Evolutionary conservation across 371 early-diverging fungal genomes (phyloP).

Genomic region (Mucor velutinosus): DNA sequence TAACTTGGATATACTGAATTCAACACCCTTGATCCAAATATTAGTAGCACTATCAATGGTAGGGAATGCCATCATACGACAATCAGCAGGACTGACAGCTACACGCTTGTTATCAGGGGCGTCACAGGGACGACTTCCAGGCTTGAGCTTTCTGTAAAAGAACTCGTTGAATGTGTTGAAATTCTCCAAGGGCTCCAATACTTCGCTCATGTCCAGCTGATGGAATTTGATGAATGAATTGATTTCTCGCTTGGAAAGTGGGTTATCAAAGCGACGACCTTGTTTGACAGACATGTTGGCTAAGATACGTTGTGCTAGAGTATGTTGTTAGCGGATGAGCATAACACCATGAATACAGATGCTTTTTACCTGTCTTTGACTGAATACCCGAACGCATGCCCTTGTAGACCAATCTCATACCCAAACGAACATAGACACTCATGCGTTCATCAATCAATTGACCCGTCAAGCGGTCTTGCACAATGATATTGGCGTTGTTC

Average conservation of each 20-base stretch:
- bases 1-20: slow-evolving; percentile 68
- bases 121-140: slow-evolving; percentile 67
- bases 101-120: slow-evolving; percentile 65
- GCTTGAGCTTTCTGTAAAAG: slow-evolving; percentile 85
- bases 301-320: slow-evolving; percentile 54
- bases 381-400: slow-evolving; percentile 55
- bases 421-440: slow-evolving; percentile 82
- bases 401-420: slow-evolving; percentile 80
- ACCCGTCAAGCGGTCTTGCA: slow-evolving; percentile 76
- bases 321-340: background rate
- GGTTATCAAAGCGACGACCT: slow-evolving; percentile 78
- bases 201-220: slow-evolving; percentile 60
- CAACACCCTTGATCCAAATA: slow-evolving; percentile 88
- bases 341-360: background rate
- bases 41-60: slow-evolving; percentile 70
- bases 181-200: slow-evolving; percentile 65
- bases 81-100: slow-evolving; percentile 81
- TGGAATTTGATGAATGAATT: slow-evolving; percentile 80
- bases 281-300: slow-evolving; percentile 71
- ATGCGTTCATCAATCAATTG: slow-evolving; percentile 83
- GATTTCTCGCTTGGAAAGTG: slow-evolving; percentile 71
- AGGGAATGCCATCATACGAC: slow-evolving; percentile 74
- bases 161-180: slow-evolving; percentile 88
- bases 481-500: slow-evolving; percentile 78
- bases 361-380: slow-evolving; percentile 30